Percentiles rank a stretch among this genome's conserved stretches.
phyloP scores from a whole-genome alignment of 257 asterid genomes.

The Henckelia pumila region DNA sequence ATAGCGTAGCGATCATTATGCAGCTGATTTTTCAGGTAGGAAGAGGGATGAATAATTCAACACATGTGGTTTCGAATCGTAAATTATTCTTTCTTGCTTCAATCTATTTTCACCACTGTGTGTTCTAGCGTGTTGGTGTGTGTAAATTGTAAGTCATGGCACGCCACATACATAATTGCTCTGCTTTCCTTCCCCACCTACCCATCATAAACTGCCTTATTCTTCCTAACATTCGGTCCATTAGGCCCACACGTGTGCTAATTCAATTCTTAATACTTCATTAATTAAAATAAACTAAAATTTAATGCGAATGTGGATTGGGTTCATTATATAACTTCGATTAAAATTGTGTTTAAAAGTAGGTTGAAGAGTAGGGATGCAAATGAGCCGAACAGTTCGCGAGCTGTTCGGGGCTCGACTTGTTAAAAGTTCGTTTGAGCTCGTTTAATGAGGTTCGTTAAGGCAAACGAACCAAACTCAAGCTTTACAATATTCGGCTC shows the following conservation, averaged over 20 bases:
- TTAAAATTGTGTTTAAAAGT: too few relatives aligned
- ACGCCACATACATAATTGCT: neutral
- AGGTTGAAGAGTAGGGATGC: too few relatives aligned
- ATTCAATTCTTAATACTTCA: too few relatives aligned
- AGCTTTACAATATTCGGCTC: too few relatives aligned
- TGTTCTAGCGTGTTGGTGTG: neutral
- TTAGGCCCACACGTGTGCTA: constrained; percentile 18
- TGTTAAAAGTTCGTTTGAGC: too few relatives aligned
- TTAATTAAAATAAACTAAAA: too few relatives aligned
- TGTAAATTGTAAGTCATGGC: constrained; percentile 22
- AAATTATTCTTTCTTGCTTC: neutral
- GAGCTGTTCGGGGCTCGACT: too few relatives aligned
- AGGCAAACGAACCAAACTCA: too few relatives aligned
- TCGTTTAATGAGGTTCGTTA: too few relatives aligned
- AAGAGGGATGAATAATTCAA: neutral
- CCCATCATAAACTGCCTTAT: constrained; percentile 23
- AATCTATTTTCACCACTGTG: neutral
- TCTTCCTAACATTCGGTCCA: neutral
- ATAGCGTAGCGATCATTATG: neutral
- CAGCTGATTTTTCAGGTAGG: neutral
- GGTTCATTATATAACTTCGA: too few relatives aligned
- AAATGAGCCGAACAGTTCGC: too few relatives aligned
- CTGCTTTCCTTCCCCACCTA: constrained; percentile 4
- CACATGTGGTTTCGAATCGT: neutral
- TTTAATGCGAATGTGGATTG: too few relatives aligned